Conservation (phyloP, 208 protist species). For the Lotmaria passim region DNA sequence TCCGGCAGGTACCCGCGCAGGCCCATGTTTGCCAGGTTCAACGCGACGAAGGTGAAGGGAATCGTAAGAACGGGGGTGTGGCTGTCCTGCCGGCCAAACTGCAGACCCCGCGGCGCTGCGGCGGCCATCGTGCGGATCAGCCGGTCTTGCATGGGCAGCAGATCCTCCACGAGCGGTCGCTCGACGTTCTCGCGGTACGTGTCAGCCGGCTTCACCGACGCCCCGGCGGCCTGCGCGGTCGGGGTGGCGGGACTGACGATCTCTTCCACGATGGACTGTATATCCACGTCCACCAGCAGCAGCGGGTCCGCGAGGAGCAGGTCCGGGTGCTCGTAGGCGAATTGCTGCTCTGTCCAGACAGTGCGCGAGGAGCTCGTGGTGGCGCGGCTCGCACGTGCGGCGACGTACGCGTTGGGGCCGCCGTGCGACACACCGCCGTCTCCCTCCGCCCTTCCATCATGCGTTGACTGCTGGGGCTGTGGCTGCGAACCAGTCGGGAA, state of each 20-base stretch:
- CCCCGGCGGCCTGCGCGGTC: neutral
- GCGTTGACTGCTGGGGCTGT: neutral
- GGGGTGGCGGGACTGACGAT: neutral
- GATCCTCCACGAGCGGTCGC: conserved; percentile 19
- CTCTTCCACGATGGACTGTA: conserved; percentile 23
- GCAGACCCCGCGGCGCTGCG: conserved; percentile 28
- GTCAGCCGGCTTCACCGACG: neutral
- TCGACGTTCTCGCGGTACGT: conserved; percentile 14
- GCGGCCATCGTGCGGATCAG: conserved; percentile 24
- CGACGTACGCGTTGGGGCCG: conserved; percentile 1
- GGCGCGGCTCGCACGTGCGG: neutral
- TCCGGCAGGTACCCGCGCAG: conserved; percentile 30
- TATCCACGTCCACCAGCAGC: conserved; percentile 32
- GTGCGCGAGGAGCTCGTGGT: conserved; percentile 11
- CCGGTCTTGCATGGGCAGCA: conserved; percentile 26
- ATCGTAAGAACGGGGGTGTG: conserved; percentile 10
- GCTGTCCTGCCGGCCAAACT: conserved; percentile 26
- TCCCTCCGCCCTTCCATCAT: neutral
- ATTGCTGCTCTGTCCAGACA: conserved; percentile 30
- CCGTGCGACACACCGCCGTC: neutral
- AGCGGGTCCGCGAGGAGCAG: conserved; percentile 22
- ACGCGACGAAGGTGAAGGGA: conserved; percentile 21
- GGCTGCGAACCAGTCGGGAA: neutral
- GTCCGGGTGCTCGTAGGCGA: conserved; percentile 34
- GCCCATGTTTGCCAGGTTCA: conserved; percentile 30